Evolutionary conservation across 805 yeast genomes (phyloP), one percentile per base, ranked within the genome.

Genomic region (Candida ficus): DNA sequence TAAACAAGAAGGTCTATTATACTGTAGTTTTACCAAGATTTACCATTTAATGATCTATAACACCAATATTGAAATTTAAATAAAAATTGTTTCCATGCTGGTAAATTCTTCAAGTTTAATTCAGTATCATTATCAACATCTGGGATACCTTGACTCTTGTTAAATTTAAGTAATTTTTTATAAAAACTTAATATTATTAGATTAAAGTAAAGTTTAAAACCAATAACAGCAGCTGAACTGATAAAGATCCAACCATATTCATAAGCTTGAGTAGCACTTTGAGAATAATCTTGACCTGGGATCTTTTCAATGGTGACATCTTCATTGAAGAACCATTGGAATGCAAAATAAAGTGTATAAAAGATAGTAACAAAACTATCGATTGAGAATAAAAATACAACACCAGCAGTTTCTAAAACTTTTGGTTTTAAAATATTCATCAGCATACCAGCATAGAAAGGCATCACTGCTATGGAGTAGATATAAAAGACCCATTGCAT

Each of bases 401-500:
- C 77, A 21, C 81, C 67, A 5, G 93, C 75, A 51, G 77, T 70
- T 34, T 75, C 73, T 46, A 83, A 67, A 6, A 83, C 73, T 33
- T 74, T 74, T 33, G 83, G 81, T 35, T 67, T 63, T 38, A 69
- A 64, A 23, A 86, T 64, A 30, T 64, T 64, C 33, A 59, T 59
- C 32, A 76, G 67, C 0, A 88, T 93, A 29, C 73, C 64, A 4
- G 79, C 64, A 58, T 81, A 86, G 39, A 83, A 70, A 4, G 89
- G 78, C 33, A 90, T 63, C 6, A 79, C 68, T 4, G 75, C 40
- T 13, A 85, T 65, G 3, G 95, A 81, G 43, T 81, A 59, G 14
- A 83, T 51, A 60, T 90, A 88, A 49, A 80, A 77, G 1, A 83
- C 44, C 93, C 96, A 85, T 57, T 91, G 97, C 64, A 84, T 66